phyloP scores from a whole-genome alignment of 192 early-diverging fungal species.

The Umbelopsis sp. region DNA sequence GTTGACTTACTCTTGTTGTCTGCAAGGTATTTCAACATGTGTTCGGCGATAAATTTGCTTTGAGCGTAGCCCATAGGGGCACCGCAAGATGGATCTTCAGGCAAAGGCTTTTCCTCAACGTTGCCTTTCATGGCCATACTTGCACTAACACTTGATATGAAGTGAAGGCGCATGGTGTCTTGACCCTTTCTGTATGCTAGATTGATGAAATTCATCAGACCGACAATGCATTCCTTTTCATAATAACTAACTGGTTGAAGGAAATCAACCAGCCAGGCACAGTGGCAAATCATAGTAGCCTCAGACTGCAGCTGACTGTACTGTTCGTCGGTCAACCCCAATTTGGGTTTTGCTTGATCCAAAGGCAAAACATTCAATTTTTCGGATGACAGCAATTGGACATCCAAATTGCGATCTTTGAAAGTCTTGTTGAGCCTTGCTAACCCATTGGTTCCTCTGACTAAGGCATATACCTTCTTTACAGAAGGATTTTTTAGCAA shows the following conservation, averaged over 20 bases:
- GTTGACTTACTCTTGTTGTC: conserved; percentile 18
- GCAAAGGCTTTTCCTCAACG: conserved; percentile 26
- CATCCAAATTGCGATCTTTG: conserved; percentile 29
- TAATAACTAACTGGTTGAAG: conserved; percentile 35
- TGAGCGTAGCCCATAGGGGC: conserved; percentile 41
- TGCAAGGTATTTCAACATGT: conserved; percentile 26
- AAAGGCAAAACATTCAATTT: conserved; percentile 20
- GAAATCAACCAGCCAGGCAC: conserved; percentile 45
- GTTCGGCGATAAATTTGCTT: conserved; percentile 37
- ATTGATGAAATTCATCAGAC: conserved; percentile 31
- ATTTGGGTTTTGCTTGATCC: conserved; percentile 22
- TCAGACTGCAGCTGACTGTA: conserved; percentile 31
- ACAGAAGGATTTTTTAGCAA: conserved; percentile 26
- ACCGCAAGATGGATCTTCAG: conserved; percentile 26
- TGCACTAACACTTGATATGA: conserved; percentile 35
- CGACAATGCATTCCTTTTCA: conserved; percentile 32
- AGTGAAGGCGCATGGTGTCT: conserved; percentile 35
- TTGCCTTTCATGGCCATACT: conserved; percentile 10
- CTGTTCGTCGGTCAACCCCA: conserved; percentile 29
- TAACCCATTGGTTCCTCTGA: conserved; percentile 28
- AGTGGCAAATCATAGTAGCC: conserved; percentile 38
- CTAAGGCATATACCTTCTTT: conserved; percentile 34
- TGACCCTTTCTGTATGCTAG: conserved; percentile 22
- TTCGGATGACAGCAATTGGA: conserved; percentile 5
- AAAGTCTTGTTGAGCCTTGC: conserved; percentile 29